Evolutionary conservation across 2,329 filamentous ascomycete genomes (phyloP).

Genomic region (Didymella lethalis): DNA sequence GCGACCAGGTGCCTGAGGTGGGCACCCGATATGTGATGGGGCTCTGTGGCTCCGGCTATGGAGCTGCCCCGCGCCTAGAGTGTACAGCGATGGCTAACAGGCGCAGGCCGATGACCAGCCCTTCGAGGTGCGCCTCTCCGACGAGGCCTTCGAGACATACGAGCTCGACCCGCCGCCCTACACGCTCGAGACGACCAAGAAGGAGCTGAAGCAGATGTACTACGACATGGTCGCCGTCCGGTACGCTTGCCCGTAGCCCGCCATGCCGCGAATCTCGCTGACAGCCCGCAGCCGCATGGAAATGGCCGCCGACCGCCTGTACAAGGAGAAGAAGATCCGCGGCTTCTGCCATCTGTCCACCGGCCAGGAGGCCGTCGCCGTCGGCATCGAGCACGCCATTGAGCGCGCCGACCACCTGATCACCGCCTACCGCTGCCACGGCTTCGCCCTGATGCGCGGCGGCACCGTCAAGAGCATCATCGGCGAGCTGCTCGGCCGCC

Average conservation of each 20-base stretch:
- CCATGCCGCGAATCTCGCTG: conserved; percentile 19
- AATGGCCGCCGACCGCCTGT: conserved; percentile 97
- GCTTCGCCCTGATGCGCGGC: conserved; percentile 96
- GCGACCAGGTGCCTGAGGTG: conserved; percentile 73
- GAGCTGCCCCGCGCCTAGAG: conserved; percentile 1
- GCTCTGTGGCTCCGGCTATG: conserved; percentile 1
- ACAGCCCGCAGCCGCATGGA: conserved; percentile 83
- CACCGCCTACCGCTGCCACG: conserved; percentile 98
- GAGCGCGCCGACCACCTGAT: conserved; percentile 92
- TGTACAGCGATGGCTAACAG: conserved; percentile 30
- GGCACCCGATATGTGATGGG: conserved; percentile 32
- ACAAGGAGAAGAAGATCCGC: conserved; percentile 99
- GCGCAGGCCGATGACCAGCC: conserved; percentile 87
- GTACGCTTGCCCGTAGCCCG: conserved; percentile 63
- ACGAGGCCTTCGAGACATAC: conserved; percentile 99
- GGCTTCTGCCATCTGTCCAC: conserved; percentile 99
- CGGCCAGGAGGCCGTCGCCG: conserved; percentile 95
- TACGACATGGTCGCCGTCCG: conserved; percentile 93
- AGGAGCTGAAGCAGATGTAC: conserved; percentile 99
- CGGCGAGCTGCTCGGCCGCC: conserved; percentile 91
- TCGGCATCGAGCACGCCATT: conserved; percentile 96
- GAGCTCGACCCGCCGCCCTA: conserved; percentile 96
- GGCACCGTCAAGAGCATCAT: conserved; percentile 91
- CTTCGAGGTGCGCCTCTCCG: conserved; percentile 90
- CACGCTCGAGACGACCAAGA: conserved; percentile 93